Evolutionary conservation across 805 yeast species (phyloP).

Genomic region (Candida morakotiae): DNA sequence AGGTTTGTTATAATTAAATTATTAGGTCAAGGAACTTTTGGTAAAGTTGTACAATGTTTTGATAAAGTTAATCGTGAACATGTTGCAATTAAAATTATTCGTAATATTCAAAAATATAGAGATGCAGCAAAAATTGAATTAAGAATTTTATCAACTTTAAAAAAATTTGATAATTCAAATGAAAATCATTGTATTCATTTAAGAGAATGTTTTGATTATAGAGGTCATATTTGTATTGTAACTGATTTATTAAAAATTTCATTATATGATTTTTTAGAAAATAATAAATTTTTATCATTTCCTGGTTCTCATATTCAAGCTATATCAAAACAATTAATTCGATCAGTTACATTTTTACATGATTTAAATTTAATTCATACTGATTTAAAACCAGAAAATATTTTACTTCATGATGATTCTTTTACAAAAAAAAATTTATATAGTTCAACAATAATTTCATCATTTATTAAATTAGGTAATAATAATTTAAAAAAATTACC

Average conservation of each 20-base stretch:
- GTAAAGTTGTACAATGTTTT: conserved; percentile 81
- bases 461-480: conserved; percentile 24
- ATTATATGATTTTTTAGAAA: conserved; percentile 84
- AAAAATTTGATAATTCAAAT: conserved; percentile 65
- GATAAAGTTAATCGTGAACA: conserved; percentile 56
- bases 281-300: conserved; percentile 80
- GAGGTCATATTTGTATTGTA: conserved; percentile 91
- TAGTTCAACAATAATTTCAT: conserved; percentile 29
- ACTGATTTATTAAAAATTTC: conserved; percentile 84
- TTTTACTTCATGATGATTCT: conserved; percentile 58
- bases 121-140: conserved; percentile 94
- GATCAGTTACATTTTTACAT: conserved; percentile 85
- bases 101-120: conserved; percentile 89
- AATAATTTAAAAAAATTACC: conserved; percentile 20
- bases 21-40: conserved; percentile 91
- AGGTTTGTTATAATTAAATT: conserved; percentile 64
- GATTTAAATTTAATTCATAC: conserved; percentile 90
- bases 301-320: conserved; percentile 93
- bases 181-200: conserved; percentile 77
- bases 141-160: conserved; percentile 70
- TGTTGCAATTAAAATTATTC: conserved; percentile 89
- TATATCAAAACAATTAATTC: conserved; percentile 76
- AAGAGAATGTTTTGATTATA: conserved; percentile 84
- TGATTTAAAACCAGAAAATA: conserved; percentile 94
- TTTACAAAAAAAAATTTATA: conserved; percentile 34